Conservation (phyloP, 208 protist genomes). For the Blechomonas ayalai region DNA sequence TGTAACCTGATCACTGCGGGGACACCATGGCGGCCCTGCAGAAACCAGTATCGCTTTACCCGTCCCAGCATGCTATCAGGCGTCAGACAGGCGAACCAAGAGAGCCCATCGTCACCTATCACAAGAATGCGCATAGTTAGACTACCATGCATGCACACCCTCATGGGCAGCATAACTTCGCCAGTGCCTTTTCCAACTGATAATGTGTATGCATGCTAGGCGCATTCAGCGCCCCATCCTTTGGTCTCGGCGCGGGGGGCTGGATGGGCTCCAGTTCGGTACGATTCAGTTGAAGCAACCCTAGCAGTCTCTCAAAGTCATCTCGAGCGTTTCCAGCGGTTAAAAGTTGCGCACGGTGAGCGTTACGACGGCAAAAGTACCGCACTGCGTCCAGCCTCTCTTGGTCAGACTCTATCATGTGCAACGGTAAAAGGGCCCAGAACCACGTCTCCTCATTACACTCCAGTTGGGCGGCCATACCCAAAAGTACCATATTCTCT, state of each 20-base stretch:
- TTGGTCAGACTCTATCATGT: constrained; percentile 56
- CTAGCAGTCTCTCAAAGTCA: constrained; percentile 33
- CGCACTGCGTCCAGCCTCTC: constrained; percentile 45
- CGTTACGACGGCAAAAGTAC: constrained; percentile 67
- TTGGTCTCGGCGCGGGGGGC: constrained; percentile 14
- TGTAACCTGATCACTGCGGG: too few species aligned
- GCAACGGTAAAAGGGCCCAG: constrained; percentile 73
- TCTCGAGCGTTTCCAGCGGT: constrained; percentile 5
- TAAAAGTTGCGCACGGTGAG: constrained; percentile 28
- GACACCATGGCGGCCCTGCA: too few species aligned
- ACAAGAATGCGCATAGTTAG: too few species aligned
- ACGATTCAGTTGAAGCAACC: constrained; percentile 28
- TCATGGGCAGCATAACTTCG: constrained; percentile 20
- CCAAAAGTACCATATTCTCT: constrained; percentile 63
- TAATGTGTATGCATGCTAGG: constrained; percentile 66
- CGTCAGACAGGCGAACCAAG: too few species aligned
- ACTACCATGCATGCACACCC: too few species aligned
- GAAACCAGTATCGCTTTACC: too few species aligned
- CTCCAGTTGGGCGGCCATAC: constrained; percentile 62
- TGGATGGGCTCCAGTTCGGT: constrained; percentile 30
- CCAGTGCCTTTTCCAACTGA: constrained; percentile 46
- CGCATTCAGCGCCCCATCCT: constrained; percentile 24
- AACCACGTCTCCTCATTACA: constrained; percentile 61
- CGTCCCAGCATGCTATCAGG: too few species aligned
- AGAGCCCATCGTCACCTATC: too few species aligned